Conservation (phyloP, 768 basidiomycete species). For the Rhodocollybia butyracea region DNA sequence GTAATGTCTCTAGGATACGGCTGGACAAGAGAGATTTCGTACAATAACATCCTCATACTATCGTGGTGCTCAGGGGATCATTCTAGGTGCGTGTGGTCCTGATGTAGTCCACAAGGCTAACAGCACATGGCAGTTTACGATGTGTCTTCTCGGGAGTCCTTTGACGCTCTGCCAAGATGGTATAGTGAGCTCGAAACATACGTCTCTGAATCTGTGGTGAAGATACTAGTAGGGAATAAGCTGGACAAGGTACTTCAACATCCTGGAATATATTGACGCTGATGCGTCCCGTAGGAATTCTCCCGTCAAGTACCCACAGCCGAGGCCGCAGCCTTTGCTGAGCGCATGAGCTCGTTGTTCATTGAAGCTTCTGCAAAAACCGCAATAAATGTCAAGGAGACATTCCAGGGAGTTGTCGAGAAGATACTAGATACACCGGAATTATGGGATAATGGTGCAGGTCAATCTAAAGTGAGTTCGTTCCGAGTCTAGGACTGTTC, state of each 20-base stretch:
- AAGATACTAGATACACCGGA: constrained; percentile 82
- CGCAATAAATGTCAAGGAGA: constrained; percentile 71
- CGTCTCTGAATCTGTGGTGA: constrained; percentile 79
- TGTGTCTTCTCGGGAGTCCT: constrained; percentile 88
- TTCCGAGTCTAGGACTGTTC: neutral
- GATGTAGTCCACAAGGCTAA: no score
- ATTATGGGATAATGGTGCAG: constrained; percentile 55
- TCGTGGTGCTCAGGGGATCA: constrained; percentile 81
- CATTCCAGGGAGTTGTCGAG: constrained; percentile 20
- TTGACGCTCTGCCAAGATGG: constrained; percentile 94
- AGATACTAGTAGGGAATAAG: constrained; percentile 95
- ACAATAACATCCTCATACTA: constrained; percentile 97
- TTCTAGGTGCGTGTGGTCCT: constrained; percentile 70
- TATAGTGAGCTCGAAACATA: constrained; percentile 92
- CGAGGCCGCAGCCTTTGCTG: constrained; percentile 80
- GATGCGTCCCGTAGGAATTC: constrained; percentile 67
- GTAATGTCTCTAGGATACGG: constrained; percentile 70
- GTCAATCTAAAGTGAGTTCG: constrained; percentile 11
- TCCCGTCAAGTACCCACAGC: constrained; percentile 80
- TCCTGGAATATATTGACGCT: neutral
- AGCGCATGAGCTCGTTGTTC: constrained; percentile 80
- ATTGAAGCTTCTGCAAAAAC: constrained; percentile 95
- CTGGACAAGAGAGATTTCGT: constrained; percentile 94
- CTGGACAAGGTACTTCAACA: constrained; percentile 71
- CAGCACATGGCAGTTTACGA: no score